A percentile compares a stretch with the other conserved stretches of the same genome.
These are phyloP conservation scores for Phytophthora hybrid DNA, from an alignment of 352 stramenopile genomes.

Conservation along the genomic window DNA sequence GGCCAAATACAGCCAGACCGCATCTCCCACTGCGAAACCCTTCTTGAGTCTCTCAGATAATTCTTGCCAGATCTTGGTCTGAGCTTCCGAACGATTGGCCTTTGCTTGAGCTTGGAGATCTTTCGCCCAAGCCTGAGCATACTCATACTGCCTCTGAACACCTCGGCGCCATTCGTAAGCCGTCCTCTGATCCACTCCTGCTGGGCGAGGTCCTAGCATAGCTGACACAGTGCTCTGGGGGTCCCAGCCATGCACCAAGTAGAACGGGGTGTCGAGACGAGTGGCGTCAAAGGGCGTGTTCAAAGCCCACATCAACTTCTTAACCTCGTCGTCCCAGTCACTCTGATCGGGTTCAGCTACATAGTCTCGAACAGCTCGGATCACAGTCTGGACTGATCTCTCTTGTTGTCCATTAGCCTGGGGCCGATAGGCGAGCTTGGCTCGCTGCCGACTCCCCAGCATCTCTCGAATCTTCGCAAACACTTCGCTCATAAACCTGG, in stretches of 20 bases:
- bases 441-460: background rate
- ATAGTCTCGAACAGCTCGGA: background rate
- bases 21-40: background rate
- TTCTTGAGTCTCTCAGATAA: background rate
- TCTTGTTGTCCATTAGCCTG: conserved; percentile 11
- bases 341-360: background rate
- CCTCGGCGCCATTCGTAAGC: too few relatives aligned
- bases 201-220: too few relatives aligned
- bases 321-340: conserved; percentile 4
- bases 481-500: background rate
- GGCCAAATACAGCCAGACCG: background rate
- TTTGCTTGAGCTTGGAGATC: too few relatives aligned
- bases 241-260: too few relatives aligned
- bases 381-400: background rate
- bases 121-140: too few relatives aligned
- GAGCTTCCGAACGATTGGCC: background rate
- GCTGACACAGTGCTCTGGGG: too few relatives aligned
- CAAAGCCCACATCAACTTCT: background rate
- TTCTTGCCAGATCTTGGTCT: background rate
- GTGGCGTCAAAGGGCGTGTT: background rate
- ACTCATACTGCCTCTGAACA: too few relatives aligned
- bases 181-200: too few relatives aligned
- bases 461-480: background rate
- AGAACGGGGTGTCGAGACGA: too few relatives aligned
- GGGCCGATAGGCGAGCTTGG: background rate